Percentiles rank a stretch among this genome's conserved stretches.
Conservation (phyloP, 1,139 yeast species). For the Candida dubliniensis region DNA sequence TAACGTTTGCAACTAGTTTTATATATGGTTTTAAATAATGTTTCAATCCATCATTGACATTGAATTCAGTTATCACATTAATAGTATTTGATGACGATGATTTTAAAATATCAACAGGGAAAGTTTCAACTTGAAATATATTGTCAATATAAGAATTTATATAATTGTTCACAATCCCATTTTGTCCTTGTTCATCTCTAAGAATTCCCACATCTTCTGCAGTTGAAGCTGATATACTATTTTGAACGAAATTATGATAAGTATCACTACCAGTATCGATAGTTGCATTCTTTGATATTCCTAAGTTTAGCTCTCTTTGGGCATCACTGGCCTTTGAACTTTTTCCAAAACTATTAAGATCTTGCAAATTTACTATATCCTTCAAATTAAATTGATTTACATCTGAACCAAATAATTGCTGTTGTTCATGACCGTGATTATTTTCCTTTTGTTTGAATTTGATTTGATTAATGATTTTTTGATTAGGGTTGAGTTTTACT, state of each 20-base stretch:
- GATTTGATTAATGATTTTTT: slow-evolving; percentile 40
- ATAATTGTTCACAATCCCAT: slow-evolving; percentile 18
- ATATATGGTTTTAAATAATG: slow-evolving; percentile 48
- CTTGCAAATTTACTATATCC: too few species aligned
- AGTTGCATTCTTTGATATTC: slow-evolving; percentile 7
- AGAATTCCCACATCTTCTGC: slow-evolving; percentile 4
- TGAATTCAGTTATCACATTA: slow-evolving; percentile 36
- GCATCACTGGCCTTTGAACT: too few species aligned
- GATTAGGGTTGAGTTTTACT: slow-evolving; percentile 25
- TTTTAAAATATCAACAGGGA: slow-evolving; percentile 25
- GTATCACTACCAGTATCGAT: too few species aligned
- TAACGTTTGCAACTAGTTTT: slow-evolving; percentile 41
- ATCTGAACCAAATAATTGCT: too few species aligned
- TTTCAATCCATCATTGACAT: slow-evolving; percentile 48
- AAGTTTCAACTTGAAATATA: slow-evolving; percentile 32
- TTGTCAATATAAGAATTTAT: slow-evolving; percentile 20
- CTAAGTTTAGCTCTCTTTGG: slow-evolving; percentile 12
- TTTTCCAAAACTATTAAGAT: too few species aligned
- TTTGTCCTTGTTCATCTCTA: neutral
- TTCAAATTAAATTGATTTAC: too few species aligned
- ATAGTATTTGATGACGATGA: slow-evolving; percentile 9
- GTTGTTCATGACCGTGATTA: neutral
- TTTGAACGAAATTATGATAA: slow-evolving; percentile 13
- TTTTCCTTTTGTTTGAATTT: slow-evolving; percentile 12
- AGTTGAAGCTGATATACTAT: slow-evolving; percentile 14